Evolutionary conservation across 2,329 filamentous ascomycete genomes (phyloP), one percentile per base, ranked within the genome.

Genomic region (Cryphonectria naterciae): DNA sequence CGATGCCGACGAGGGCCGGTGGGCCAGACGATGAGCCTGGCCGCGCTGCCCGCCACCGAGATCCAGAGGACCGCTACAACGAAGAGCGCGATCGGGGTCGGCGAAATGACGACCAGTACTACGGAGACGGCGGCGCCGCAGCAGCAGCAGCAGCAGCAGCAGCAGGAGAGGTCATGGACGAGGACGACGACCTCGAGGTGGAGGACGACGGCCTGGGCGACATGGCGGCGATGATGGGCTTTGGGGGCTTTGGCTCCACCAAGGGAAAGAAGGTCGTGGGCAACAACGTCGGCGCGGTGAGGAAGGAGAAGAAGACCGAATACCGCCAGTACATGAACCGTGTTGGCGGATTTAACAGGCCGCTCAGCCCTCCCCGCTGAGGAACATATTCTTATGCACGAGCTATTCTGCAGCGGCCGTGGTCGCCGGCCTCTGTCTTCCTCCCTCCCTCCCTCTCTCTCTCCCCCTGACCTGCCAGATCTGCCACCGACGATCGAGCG

Each of bases 321-420:
- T 98, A 98, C 78, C 88, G 96, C 76, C 96, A 99, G 87, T 99
- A 99, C 81, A 99, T 99, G 90, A 96, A 96, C 78, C 88, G 93
- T 70, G 85, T 90, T 67, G 93, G 93, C 69, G 93, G 93, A 7
- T 96, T 96, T 84, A 96, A 95, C 79, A 83, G 93, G 76, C 92
- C 93, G 62, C 82, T 95, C 67, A 92, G 91, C 80, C 89, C 89
- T 28, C 49, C 64, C 1, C 70, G 72, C n/a, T 73, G 43, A 73
- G 49, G 22, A n/a, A 15, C 7, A 11, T 6, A 46, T n/a, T 17
- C 6, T 17, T 13, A 43, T 22, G 13, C 32, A 17, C 22, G 37
- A 37, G 22, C 8, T 19, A n/a, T 32, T 17, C 35, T 61, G 58
- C 58, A n/a, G 28, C 58, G 35, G 32, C 35, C 58, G 58, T 39